Evolutionary conservation across 176 grass and related monocot genomes (phyloP), one percentile per base, ranked within the genome.

Genomic region (Eragrostis curvula): DNA sequence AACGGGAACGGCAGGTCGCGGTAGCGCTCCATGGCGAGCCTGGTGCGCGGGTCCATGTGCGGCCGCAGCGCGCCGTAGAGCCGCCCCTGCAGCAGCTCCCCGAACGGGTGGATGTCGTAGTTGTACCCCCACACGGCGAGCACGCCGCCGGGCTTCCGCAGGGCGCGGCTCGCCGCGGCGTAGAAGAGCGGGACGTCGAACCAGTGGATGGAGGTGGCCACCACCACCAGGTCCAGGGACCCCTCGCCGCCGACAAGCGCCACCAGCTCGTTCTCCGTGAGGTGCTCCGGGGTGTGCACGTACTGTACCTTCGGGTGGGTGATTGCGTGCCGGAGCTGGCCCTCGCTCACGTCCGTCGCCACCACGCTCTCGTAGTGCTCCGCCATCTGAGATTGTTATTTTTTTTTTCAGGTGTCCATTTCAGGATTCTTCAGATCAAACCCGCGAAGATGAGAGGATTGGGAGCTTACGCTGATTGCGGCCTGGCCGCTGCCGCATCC

Each of bases 171-270:
- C 42, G 40, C 94, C 14, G 91, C 79, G 13, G 78, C 80, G 86
- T 97, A 97, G 89, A 97, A 94, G 66, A 84, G 71, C 20, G 86
- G 91, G 44, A 94, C 24, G 86, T 94, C 86, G 81, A 93, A 97
- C 94, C 94, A 91, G 84, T 94, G 91, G 56, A 93, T 81, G n/a
- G 89, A 49, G 29, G 88, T 75, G 42, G 94, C 94, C 41, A 83
- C 84, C 50, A 79, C 83, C 25, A 97, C 77, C 24, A 97, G 78
- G 78, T 97, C 91, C 64, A 97, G 61, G 15, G 91, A 91, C 36
- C 79, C 84, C 66, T 96, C 90, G 39, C 93, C 93, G 23, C 93
- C 93, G 64, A 90, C 75, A 66, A 90, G 74, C 6, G 85, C 72
- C 16, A 91, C 81, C 6, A 94, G 46, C 6, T 91, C 91, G 28